Evolutionary conservation across 2,329 filamentous ascomycete genomes (phyloP).

Genomic region (Calonectria hawksworthii): DNA sequence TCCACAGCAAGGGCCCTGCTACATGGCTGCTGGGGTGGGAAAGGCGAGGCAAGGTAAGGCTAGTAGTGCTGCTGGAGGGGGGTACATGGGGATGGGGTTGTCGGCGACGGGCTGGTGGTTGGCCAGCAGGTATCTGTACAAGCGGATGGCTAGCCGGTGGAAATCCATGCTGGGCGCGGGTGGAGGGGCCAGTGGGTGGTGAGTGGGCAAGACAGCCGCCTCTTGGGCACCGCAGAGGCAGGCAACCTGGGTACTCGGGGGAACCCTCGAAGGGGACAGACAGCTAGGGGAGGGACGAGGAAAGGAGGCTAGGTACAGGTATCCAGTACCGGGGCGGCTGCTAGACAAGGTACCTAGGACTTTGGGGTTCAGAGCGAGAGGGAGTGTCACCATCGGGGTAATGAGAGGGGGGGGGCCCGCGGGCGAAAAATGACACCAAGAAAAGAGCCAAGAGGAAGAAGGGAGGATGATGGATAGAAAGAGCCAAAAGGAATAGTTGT

Average conservation of each 20-base stretch:
- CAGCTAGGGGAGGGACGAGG: slow-evolving; percentile 10
- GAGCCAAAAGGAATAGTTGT: background rate
- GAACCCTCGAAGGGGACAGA: slow-evolving; percentile 9
- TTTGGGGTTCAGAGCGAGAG: slow-evolving; percentile 20
- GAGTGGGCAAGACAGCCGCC: slow-evolving; percentile 28
- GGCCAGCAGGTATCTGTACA: slow-evolving; percentile 12
- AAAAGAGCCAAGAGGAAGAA: background rate
- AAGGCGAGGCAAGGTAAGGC: slow-evolving; percentile 6
- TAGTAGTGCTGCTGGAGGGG: slow-evolving; percentile 10
- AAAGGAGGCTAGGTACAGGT: slow-evolving; percentile 16
- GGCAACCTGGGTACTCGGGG: slow-evolving; percentile 12
- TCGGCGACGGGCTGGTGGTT: background rate
- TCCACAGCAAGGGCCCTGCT: slow-evolving; percentile 11
- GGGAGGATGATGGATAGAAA: background rate
- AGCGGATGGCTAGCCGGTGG: slow-evolving; percentile 12
- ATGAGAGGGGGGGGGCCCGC: background rate
- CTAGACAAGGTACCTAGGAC: slow-evolving; percentile 24
- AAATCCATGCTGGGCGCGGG: slow-evolving; percentile 23
- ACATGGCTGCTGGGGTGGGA: slow-evolving; percentile 8
- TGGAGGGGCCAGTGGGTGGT: slow-evolving; percentile 12
- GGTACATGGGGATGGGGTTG: slow-evolving; percentile 17
- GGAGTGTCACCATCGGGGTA: slow-evolving; percentile 21
- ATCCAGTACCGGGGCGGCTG: slow-evolving; percentile 18
- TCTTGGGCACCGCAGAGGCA: slow-evolving; percentile 11
- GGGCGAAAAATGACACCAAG: slow-evolving; percentile 10